Evolutionary conservation across 805 yeast species (phyloP).

Genomic region (Candida michaelii): DNA sequence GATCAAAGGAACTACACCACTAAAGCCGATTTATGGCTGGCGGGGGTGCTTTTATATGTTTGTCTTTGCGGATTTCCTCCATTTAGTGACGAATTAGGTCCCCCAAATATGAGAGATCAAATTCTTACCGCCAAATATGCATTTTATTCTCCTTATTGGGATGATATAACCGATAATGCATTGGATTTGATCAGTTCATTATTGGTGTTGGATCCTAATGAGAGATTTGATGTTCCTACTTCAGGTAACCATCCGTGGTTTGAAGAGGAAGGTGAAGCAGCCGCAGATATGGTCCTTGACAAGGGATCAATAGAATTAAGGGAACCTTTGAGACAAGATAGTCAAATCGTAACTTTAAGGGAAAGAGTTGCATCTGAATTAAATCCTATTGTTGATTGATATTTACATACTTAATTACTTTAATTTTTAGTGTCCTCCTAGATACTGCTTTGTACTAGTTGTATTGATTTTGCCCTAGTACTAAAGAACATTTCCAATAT

Average conservation of each 20-base stretch:
- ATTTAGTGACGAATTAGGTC: constrained; percentile 77
- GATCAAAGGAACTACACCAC: constrained; percentile 63
- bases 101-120: constrained; percentile 77
- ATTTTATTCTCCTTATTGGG: constrained; percentile 80
- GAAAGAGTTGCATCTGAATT: constrained; percentile 26
- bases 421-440: too few relatives aligned
- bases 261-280: background rate
- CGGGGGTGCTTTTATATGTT: constrained; percentile 75
- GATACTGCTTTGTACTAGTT: constrained; percentile 1
- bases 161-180: constrained; percentile 61
- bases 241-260: constrained; percentile 49
- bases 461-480: constrained; percentile 8
- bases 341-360: constrained; percentile 29
- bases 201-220: constrained; percentile 52
- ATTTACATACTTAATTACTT: constrained; percentile 1
- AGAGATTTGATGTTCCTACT: constrained; percentile 41
- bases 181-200: constrained; percentile 65
- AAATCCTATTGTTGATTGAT: constrained; percentile 8
- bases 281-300: constrained; percentile 13
- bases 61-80: constrained; percentile 86
- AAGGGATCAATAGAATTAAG: constrained; percentile 14
- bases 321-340: constrained; percentile 21
- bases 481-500: constrained; percentile 22
- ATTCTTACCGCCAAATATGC: constrained; percentile 66
- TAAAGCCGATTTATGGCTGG: constrained; percentile 79